phyloP scores from a whole-genome alignment of 75 land plant genomes.

The Sequoia sempervirens region DNA sequence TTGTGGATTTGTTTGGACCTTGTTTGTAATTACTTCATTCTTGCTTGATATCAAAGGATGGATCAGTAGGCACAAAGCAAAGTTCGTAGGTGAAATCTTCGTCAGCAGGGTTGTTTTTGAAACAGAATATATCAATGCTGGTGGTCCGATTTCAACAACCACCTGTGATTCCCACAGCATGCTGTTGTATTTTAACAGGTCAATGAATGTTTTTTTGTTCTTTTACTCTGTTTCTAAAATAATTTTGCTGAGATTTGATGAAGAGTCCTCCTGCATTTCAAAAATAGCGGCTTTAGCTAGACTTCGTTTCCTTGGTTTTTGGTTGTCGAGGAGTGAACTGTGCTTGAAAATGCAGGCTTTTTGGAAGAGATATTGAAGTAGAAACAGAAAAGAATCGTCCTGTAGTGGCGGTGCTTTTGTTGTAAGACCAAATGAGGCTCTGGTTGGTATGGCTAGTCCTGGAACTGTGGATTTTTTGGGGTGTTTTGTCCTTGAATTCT shows the following conservation, averaged over 20 bases:
- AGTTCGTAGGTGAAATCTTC: not conserved
- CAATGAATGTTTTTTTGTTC: not conserved
- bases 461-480: not conserved
- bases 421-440: not conserved
- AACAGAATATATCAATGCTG: not conserved
- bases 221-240: not conserved
- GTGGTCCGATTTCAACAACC: not conserved
- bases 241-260: not conserved
- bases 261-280: not conserved
- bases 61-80: not conserved
- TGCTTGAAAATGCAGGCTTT: not conserved
- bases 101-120: not conserved
- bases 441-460: not conserved
- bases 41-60: not conserved
- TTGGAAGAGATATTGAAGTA: not conserved
- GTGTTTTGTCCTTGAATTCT: conserved; percentile 10
- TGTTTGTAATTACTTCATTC: not conserved
- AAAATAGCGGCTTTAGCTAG: not conserved
- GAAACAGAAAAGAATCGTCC: not conserved
- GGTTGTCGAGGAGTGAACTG: not conserved
- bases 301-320: not conserved
- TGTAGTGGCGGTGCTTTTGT: not conserved
- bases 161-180: not conserved
- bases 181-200: not conserved
- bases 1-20: not conserved